Conservation (phyloP, 176 grass and related monocot species). For the Hordeum vulgare region DNA sequence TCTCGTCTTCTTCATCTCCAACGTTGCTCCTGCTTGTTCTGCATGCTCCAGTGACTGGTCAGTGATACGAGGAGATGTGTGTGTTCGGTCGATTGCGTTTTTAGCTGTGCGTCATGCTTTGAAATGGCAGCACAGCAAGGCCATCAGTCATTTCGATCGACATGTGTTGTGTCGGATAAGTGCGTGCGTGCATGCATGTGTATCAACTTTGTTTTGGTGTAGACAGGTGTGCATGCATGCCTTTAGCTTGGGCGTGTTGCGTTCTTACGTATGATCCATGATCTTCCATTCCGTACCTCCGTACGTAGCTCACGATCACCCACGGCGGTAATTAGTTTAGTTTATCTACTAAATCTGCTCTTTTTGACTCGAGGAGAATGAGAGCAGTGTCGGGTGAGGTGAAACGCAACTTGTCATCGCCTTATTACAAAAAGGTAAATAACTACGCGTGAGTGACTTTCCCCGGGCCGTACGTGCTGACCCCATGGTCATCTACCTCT, state of each 20-base stretch:
- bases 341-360: neutral
- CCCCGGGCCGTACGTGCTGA: neutral
- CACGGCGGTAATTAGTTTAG: neutral
- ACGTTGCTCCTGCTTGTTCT: neutral
- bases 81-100: neutral
- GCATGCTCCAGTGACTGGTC: neutral
- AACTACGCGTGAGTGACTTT: neutral
- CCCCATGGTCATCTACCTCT: neutral
- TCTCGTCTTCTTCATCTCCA: neutral
- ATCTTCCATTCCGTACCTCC: neutral
- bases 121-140: neutral
- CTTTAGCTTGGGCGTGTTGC: neutral
- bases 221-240: neutral
- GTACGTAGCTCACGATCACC: neutral
- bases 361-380: neutral
- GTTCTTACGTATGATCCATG: neutral
- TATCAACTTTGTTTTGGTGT: neutral
- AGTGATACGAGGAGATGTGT: neutral
- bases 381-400: neutral
- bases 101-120: neutral
- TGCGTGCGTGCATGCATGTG: neutral
- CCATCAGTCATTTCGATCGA: neutral
- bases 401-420: conserved; percentile 13
- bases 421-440: neutral
- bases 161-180: neutral